Base-by-base conservation (phyloP, 352 stramenopile genomes). In the Peronospora belbahrii region DNA sequence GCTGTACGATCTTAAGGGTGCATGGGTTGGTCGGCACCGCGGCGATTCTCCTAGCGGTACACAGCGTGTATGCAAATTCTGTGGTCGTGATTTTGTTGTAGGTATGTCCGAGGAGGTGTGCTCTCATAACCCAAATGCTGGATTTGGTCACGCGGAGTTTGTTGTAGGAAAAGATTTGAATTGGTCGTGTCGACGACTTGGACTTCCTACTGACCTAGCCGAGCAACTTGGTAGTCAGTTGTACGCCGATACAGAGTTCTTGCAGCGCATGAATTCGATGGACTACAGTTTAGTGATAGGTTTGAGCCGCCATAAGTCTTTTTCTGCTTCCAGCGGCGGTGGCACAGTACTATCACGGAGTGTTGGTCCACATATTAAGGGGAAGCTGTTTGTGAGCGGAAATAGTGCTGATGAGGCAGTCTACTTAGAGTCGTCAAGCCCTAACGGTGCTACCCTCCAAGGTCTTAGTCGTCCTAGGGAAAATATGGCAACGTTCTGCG, bases 231-330 rank as follows among this genome's bases (percentile, higher is more conserved):
- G 77, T 4, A 78, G 59, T 19, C 92, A 97, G 48, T 47, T 98
- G 10, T 80, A 87, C 36, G 79, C 70, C 2, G 94, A 98, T 56
- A 96, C 79, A 20, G 69, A 95, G 49, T 98, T 97, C 44, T 61
- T 98, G 36, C 72, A 87, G 34, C 75, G 79, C 27, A 97, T 97
- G 73, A 96, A 97, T 58, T 97, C 95, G 56, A 98, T 98, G 85
- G 94, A 98, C 62, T 98, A 98, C 64, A 97, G 85, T 43, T 76
- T 98, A 51, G 71, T 98, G 41, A 95, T 98, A 59, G 94, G 92
- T 13, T 65, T 98, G 38, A 87, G 72, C 54, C 70, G 75, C 2
- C 60, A 66, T n/a, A 73, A 67, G 24, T 56, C 63, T 1, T 69
- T 75, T 35, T 63, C 64, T 0, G 47, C 55, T 13, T 62, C 59